A percentile compares a stretch with the other conserved stretches of the same genome.
Evolutionary conservation across 768 basidiomycete genomes (phyloP).

Genomic region (Lactarius vividus): DNA sequence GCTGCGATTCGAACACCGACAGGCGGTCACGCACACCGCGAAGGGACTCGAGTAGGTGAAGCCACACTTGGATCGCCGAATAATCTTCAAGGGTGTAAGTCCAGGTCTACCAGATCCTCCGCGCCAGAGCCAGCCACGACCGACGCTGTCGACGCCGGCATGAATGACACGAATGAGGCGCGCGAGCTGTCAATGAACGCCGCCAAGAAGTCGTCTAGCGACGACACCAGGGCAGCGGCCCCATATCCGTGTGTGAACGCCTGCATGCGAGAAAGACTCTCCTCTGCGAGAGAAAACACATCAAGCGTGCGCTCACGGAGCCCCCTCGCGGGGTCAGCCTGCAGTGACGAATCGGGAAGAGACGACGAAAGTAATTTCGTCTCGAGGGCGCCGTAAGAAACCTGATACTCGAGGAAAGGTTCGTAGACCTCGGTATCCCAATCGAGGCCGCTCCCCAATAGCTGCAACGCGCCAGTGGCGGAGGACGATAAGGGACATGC

Average conservation of each 20-base stretch:
- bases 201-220: slow-evolving; percentile 69
- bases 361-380: slow-evolving; percentile 60
- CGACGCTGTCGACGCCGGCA: slow-evolving; percentile 34
- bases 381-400: slow-evolving; percentile 80
- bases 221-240: slow-evolving; percentile 63
- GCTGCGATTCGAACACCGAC: slow-evolving; percentile 61
- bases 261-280: slow-evolving; percentile 69
- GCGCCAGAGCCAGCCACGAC: slow-evolving; percentile 31
- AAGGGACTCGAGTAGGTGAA: slow-evolving; percentile 83
- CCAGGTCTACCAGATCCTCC: slow-evolving; percentile 68
- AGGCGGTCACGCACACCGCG: slow-evolving; percentile 70
- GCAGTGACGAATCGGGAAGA: slow-evolving; percentile 43
- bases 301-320: slow-evolving; percentile 74
- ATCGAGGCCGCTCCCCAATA: slow-evolving; percentile 36
- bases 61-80: slow-evolving; percentile 75
- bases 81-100: slow-evolving; percentile 91
- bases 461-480: slow-evolving; percentile 9
- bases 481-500: slow-evolving; percentile 31
- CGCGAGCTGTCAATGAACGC: slow-evolving; percentile 65
- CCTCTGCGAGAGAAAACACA: slow-evolving; percentile 75
- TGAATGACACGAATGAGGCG: slow-evolving; percentile 28
- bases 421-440: slow-evolving; percentile 95
- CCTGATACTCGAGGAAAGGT: slow-evolving; percentile 89
- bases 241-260: slow-evolving; percentile 91
- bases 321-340: slow-evolving; percentile 54